Percentiles rank a stretch among this genome's conserved stretches.
Evolutionary conservation across 306 rosid species (phyloP).

Genomic region (Crataegus laevigata): DNA sequence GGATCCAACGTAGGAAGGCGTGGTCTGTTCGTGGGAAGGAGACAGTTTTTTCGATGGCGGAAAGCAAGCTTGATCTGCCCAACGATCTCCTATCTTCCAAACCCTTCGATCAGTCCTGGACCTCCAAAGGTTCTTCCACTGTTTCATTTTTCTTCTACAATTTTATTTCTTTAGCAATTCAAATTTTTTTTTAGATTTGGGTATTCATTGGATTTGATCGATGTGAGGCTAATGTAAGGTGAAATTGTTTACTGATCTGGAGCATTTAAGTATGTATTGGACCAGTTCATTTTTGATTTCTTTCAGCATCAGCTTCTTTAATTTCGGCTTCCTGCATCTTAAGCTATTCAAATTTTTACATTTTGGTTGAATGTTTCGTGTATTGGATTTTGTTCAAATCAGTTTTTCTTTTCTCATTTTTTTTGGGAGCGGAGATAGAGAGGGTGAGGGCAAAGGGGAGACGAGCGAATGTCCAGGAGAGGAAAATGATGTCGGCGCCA

Average conservation of each 20-base stretch:
- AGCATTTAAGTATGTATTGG: background rate
- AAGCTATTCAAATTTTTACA: background rate
- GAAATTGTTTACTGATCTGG: conserved; percentile 24
- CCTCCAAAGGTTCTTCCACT: conserved; percentile 32
- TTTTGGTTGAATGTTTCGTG: background rate
- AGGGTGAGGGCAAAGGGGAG: too few species aligned
- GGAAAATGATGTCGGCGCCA: too few species aligned
- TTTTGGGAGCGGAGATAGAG: too few species aligned
- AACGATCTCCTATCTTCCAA: conserved; percentile 42
- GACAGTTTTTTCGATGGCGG: conserved; percentile 40
- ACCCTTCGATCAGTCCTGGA: conserved; percentile 42
- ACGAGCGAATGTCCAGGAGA: too few species aligned
- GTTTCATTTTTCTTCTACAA: background rate
- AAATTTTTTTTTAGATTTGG: background rate
- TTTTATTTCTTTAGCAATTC: background rate
- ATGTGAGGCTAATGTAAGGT: conserved; percentile 5
- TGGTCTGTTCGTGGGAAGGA: too few species aligned
- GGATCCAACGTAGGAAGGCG: too few species aligned
- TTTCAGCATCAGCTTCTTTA: background rate
- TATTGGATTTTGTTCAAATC: too few species aligned
- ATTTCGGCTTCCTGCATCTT: conserved; percentile 10
- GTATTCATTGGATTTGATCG: conserved; percentile 9
- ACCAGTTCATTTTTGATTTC: background rate
- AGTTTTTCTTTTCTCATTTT: too few species aligned
- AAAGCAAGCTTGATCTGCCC: conserved; percentile 48